phyloP scores from a whole-genome alignment of 176 grass and related monocot species.

The Neostapfia colusana region DNA sequence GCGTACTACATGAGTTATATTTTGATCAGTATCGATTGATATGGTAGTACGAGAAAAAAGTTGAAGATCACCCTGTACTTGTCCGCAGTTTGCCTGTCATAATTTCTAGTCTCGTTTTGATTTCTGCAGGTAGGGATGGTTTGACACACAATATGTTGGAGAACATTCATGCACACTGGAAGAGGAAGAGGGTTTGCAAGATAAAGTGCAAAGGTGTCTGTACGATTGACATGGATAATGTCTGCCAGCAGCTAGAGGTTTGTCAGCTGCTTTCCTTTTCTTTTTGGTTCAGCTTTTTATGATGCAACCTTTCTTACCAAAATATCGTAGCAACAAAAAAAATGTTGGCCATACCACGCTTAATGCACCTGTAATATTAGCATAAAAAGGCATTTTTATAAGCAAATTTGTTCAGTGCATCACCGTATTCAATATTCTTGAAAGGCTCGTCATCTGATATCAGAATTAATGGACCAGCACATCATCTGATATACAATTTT shows the following conservation, averaged over 20 bases:
- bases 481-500: slow-evolving; percentile 8
- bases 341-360: not conserved
- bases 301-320: not conserved
- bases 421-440: slow-evolving; percentile 15
- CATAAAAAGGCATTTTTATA: not conserved
- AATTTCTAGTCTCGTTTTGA: not conserved
- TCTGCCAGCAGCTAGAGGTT: slow-evolving; percentile 89
- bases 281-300: slow-evolving; percentile 28
- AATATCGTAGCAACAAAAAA: no score
- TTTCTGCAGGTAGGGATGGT: slow-evolving; percentile 79
- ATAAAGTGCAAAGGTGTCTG: slow-evolving; percentile 96
- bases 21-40: not conserved
- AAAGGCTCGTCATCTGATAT: not conserved
- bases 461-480: slow-evolving; percentile 13
- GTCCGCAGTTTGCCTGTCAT: not conserved
- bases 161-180: slow-evolving; percentile 92
- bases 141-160: slow-evolving; percentile 96
- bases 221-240: slow-evolving; percentile 95
- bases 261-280: slow-evolving; percentile 5
- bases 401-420: not conserved
- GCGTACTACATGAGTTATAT: not conserved
- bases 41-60: not conserved
- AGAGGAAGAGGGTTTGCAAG: slow-evolving; percentile 96
- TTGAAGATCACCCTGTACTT: not conserved
- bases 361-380: not conserved